Evolutionary conservation across 805 yeast species (phyloP).

Genomic region (Metschnikowia colocasiae): DNA sequence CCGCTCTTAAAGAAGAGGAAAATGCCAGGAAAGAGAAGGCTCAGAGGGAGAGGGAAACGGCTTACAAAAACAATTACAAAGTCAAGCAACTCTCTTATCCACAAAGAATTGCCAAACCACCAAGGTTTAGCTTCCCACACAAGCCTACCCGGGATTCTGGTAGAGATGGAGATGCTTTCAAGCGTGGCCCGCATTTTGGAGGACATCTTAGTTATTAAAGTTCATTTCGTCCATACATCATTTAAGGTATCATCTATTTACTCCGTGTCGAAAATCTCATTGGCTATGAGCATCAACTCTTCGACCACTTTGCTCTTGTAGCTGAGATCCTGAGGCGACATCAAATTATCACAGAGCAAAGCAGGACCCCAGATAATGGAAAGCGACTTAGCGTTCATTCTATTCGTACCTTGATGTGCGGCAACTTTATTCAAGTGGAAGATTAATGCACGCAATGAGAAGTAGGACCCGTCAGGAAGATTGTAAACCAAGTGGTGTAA

Average conservation of each 20-base stretch:
- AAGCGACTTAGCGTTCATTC: conserved; percentile 79
- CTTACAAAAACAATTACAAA: conserved; percentile 28
- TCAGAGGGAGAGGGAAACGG: conserved; percentile 18
- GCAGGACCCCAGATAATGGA: conserved; percentile 97
- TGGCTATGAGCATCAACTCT: conserved; percentile 77
- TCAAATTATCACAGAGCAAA: conserved; percentile 61
- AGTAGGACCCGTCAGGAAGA: conserved; percentile 91
- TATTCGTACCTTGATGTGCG: conserved; percentile 55
- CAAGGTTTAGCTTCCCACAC: conserved; percentile 27
- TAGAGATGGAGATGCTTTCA: background rate
- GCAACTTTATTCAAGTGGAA: conserved; percentile 82
- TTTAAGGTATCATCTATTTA: conserved; percentile 1
- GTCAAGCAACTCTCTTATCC: conserved; percentile 22
- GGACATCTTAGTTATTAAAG: conserved; percentile 14
- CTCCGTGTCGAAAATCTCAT: conserved; percentile 56
- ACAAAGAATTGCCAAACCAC: conserved; percentile 34
- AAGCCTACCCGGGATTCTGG: conserved; percentile 5
- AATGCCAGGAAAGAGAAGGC: conserved; percentile 16
- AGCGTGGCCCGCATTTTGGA: conserved; percentile 4
- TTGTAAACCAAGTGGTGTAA: conserved; percentile 85
- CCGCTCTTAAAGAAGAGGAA: conserved; percentile 17
- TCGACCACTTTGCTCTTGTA: conserved; percentile 77
- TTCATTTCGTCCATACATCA: background rate
- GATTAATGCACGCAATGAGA: conserved; percentile 78
- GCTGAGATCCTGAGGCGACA: conserved; percentile 69